Evolutionary conservation across 495 filamentous ascomycete genomes (phyloP).

Genomic region (Aspergillus panamensis): DNA sequence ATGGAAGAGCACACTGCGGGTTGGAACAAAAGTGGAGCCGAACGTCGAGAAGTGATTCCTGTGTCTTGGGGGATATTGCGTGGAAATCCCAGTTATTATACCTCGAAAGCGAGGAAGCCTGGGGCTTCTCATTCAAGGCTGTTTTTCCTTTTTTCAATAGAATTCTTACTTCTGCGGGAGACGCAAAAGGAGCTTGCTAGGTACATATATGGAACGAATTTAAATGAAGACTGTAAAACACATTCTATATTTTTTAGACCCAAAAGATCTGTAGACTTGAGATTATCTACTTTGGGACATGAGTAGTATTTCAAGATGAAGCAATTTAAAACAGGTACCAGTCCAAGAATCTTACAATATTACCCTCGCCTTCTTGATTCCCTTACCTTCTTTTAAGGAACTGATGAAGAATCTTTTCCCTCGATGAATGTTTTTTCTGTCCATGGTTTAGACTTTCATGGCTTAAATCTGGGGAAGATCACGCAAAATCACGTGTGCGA

Average conservation of each 20-base stretch:
- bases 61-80: not conserved
- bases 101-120: conserved; percentile 3
- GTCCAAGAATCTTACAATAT: too few species aligned
- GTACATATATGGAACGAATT: conserved; percentile 8
- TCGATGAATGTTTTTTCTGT: too few species aligned
- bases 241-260: not conserved
- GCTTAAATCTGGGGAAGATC: not conserved
- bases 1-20: not conserved
- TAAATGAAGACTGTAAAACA: not conserved
- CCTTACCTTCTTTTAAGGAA: too few species aligned
- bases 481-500: conserved; percentile 1
- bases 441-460: too few species aligned
- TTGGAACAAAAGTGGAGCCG: conserved; percentile 1
- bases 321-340: too few species aligned
- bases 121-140: conserved; percentile 13
- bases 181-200: not conserved
- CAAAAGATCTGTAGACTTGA: not conserved
- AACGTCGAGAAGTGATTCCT: conserved; percentile 10
- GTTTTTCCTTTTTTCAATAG: conserved; percentile 6
- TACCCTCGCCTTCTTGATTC: too few species aligned
- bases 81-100: conserved; percentile 1
- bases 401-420: too few species aligned
- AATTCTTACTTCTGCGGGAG: conserved; percentile 8
- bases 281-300: too few species aligned
- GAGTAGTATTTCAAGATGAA: too few species aligned